Conservation (phyloP, 73 alveolate species). For the Paramecium sonneborni region DNA sequence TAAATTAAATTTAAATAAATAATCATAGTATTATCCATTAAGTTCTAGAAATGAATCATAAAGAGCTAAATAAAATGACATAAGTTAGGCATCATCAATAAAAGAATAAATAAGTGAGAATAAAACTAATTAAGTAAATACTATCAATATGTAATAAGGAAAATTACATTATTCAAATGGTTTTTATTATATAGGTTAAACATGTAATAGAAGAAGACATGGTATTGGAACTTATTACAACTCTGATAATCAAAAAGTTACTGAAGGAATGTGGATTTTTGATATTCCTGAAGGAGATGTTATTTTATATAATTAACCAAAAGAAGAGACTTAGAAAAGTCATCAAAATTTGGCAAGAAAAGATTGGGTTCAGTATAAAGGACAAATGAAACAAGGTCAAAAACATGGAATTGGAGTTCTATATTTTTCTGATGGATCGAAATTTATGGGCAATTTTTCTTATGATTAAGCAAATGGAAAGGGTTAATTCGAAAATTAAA, state of each 20-base stretch:
- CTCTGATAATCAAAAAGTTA: background rate
- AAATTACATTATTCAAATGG: constrained; percentile 14
- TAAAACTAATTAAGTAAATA: background rate
- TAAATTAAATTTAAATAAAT: background rate
- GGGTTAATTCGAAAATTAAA: background rate
- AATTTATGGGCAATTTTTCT: background rate
- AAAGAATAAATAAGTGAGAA: background rate
- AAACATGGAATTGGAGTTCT: background rate
- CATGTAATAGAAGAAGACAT: background rate
- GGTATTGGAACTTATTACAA: background rate
- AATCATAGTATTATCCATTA: background rate
- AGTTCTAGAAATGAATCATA: background rate
- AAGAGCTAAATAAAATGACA: background rate
- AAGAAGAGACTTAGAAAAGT: background rate
- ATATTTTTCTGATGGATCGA: constrained; percentile 24
- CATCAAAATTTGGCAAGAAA: constrained; percentile 2
- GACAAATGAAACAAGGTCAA: background rate
- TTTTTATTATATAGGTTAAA: background rate
- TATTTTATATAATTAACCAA: background rate
- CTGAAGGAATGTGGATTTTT: constrained; percentile 1
- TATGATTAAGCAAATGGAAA: constrained; percentile 25
- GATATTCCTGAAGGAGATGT: constrained; percentile 38
- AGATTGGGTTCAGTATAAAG: constrained; percentile 38
- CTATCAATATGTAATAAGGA: background rate
- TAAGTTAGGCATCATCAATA: background rate